A percentile compares a stretch with the other conserved stretches of the same genome.
Evolutionary conservation across 805 yeast genomes (phyloP).

Genomic region (Priceomyces haplophilus): DNA sequence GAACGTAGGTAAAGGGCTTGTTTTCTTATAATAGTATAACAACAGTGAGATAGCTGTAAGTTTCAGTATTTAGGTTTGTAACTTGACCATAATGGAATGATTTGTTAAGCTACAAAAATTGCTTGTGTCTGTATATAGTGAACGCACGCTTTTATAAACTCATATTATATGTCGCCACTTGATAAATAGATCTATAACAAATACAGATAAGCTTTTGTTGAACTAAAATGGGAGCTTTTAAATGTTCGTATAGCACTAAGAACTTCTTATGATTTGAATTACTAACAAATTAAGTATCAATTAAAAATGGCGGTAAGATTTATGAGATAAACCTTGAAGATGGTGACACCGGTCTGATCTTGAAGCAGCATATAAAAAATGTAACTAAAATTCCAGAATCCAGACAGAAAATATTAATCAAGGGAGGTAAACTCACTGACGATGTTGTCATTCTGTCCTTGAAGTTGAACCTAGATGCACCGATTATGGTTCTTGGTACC

Average conservation of each 20-base stretch:
- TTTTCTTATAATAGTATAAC: too few species aligned
- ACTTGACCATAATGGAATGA: too few species aligned
- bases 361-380: conserved; percentile 68
- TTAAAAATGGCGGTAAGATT: conserved; percentile 44
- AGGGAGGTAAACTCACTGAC: conserved; percentile 83
- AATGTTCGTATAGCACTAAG: conserved; percentile 6
- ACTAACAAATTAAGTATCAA: conserved; percentile 17
- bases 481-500: conserved; percentile 88
- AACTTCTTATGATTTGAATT: neutral
- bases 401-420: conserved; percentile 85
- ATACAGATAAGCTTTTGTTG: neutral
- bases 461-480: conserved; percentile 60
- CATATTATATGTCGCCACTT: neutral
- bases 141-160: neutral
- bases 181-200: neutral
- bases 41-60: too few species aligned
- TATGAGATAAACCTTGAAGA: conserved; percentile 45
- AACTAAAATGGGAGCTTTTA: conserved; percentile 9
- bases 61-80: too few species aligned
- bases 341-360: conserved; percentile 53
- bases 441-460: conserved; percentile 53
- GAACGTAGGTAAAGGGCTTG: too few species aligned
- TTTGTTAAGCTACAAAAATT: too few species aligned
- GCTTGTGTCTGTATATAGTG: neutral
- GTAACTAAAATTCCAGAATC: conserved; percentile 80